Evolutionary conservation across 176 grass and related monocot species (phyloP), one percentile per base, ranked within the genome.

Genomic region (Avena eriantha): DNA sequence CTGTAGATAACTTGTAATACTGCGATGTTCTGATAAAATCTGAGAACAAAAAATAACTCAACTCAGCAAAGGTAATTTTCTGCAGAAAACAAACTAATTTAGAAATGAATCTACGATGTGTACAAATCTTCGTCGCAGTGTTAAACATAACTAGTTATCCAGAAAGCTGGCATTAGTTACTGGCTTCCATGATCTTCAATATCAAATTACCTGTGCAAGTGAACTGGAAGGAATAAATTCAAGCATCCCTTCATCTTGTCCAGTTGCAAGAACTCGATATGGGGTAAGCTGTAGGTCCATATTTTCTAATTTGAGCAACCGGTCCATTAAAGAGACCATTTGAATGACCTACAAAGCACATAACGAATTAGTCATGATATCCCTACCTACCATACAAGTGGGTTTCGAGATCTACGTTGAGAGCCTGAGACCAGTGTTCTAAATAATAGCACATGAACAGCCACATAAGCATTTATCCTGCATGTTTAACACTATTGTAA

Each of bases 301-400:
- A 90, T 99, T 99, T 90, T 99, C 97, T 88, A 99, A 83, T 91
- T 99, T 99, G 77, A 99, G 92, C 89, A 99, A 89, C 4, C 97
- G 94, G 69, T 99, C 97, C 97, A 99, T 99, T 70, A 99, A 95
- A 79, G 97, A 94, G 68, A 96, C 92, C 85, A 95, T 99, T 83
- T 99, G 97, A 86, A 94, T 96, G 60, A 99, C 94, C 97, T 96
- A 82, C 36, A 81, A 64, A 81, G 47, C 6, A 11, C 3, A 59
- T 21, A 49, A 80, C 49, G 12, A 69, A 69, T 80, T 80, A 87
- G 48, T 46, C 69, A 84, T 49, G 59, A 87, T 69, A 33, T 86
- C 67, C 8, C 87, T 43, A 10, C 48, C 10, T 39, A 48, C 80
- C 54, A 87, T 47, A 21, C 57, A 83, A 50, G 36, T 36, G 10